Evolutionary conservation across 1,284 basidiomycete species (phyloP).

Genomic region (Taiwanofungus camphoratus): DNA sequence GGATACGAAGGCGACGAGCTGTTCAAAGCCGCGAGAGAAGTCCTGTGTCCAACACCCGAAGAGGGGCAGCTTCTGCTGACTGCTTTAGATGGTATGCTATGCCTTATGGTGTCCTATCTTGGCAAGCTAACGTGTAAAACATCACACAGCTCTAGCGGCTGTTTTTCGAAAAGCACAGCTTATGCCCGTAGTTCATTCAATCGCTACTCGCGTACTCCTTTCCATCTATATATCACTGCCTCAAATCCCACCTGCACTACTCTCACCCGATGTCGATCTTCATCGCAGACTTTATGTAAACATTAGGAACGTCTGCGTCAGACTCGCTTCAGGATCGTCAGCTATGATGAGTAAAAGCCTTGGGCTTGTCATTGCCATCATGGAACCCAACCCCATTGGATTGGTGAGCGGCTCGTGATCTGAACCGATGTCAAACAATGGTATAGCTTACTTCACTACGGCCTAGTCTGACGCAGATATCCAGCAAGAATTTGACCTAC

Average conservation of each 20-base stretch:
- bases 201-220: constrained; percentile 52
- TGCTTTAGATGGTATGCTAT: constrained; percentile 54
- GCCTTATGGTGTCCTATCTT: neutral
- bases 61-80: constrained; percentile 52
- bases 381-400: constrained; percentile 4
- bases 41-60: constrained; percentile 41
- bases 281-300: constrained; percentile 38
- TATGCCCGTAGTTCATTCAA: constrained; percentile 47
- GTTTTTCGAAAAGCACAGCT: constrained; percentile 44
- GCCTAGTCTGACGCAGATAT: constrained; percentile 14
- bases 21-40: constrained; percentile 49
- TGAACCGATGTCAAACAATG: neutral
- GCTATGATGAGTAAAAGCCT: constrained; percentile 55
- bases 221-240: constrained; percentile 53
- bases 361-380: constrained; percentile 36
- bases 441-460: constrained; percentile 17
- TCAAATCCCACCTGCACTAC: constrained; percentile 44
- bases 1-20: constrained; percentile 78
- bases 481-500: constrained; percentile 48
- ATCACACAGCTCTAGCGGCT: constrained; percentile 7
- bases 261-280: constrained; percentile 49
- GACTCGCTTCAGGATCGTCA: constrained; percentile 46
- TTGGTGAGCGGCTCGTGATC: constrained; percentile 14
- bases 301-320: constrained; percentile 43
- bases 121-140: neutral